A percentile compares a stretch with the other conserved stretches of the same genome.
Conservation (phyloP, 352 stramenopile genomes). For the Pythium brachiatum region DNA sequence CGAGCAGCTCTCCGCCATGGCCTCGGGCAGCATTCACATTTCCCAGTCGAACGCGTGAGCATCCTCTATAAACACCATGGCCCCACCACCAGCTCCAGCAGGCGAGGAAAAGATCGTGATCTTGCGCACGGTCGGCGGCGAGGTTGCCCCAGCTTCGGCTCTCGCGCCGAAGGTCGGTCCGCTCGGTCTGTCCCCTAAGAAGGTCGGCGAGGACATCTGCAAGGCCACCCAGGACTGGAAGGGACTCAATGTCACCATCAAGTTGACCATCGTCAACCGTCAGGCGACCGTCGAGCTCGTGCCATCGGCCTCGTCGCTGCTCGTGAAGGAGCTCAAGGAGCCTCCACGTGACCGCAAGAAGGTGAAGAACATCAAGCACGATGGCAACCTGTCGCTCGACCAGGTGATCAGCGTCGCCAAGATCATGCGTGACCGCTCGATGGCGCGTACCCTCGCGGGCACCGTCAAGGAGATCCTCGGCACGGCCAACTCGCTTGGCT, state of each 20-base stretch:
- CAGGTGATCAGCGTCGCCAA: constrained; percentile 98
- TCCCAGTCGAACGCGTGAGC: constrained; percentile 36
- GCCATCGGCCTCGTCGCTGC: constrained; percentile 96
- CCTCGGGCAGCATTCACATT: constrained; percentile 13
- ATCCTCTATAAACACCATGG: constrained; percentile 92
- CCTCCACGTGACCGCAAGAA: constrained; percentile 99
- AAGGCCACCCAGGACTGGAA: constrained; percentile 99
- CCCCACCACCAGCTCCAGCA: constrained; percentile 76
- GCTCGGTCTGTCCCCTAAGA: constrained; percentile 99
- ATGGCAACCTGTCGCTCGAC: constrained; percentile 99
- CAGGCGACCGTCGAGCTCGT: constrained; percentile 97
- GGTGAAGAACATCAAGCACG: constrained; percentile 99
- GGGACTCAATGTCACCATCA: constrained; percentile 99
- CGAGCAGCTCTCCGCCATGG: background rate
- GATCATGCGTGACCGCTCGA: constrained; percentile 97
- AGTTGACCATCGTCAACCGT: constrained; percentile 99
- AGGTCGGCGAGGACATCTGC: constrained; percentile 99
- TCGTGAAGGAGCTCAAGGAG: constrained; percentile 99
- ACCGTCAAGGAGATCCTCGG: constrained; percentile 99
- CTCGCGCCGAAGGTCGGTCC: constrained; percentile 99
- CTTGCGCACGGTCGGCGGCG: constrained; percentile 98
- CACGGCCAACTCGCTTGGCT: constrained; percentile 98
- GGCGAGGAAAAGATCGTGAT: constrained; percentile 94
- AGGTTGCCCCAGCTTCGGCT: constrained; percentile 97
- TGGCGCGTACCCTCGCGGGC: constrained; percentile 94